Evolutionary conservation across 2,329 filamentous ascomycete species (phyloP), one percentile per base, ranked within the genome.

Genomic region (Aspergillus floridensis): DNA sequence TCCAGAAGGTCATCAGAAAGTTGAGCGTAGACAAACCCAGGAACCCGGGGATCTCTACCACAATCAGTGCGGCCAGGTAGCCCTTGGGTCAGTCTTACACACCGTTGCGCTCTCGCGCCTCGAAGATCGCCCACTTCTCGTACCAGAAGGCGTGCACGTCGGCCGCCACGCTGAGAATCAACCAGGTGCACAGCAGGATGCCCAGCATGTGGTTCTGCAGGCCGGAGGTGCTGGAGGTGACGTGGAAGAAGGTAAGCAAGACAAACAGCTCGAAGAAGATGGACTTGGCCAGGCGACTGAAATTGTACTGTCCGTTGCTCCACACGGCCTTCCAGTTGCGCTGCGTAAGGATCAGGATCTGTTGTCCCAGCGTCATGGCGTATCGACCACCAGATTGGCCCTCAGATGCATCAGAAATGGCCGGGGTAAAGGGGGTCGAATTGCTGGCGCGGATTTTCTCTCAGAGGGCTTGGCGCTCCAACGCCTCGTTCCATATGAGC

Each of bases 281-380:
- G 12, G 10, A 24, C n/a, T 60, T 60, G 49, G 49, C 49, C 10
- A 60, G 19, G 4, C 44, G 38, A 44, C 58, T 57, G 32, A 60
- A 60, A n/a, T 60, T 60, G 46, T 60, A 60, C n/a, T 31, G 38
- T 8, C 58, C 58, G 31, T 60, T 57, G 6, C 58, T 41, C 58
- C 58, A 60, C 10, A 60, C 41, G 5, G 58, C 38, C 6, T 16
- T 24, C 58, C 58, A 60, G 38, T 60, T 54, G 8, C 58, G 58
- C 35, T 53, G 41, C 21, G 58, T 60, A 5, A 60, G 8, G 4
- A 26, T 10, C 14, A 53, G 4, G 3, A 44, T 46, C 49, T 60
- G 58, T 11, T 11, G 32, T 4, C 10, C 14, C 11, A 35, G 10
- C 32, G 32, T 4, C 32, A 35, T 12, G 8, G 32, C 32, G 14